A percentile compares a stretch with the other conserved stretches of the same genome.
Evolutionary conservation across 1,284 basidiomycete genomes (phyloP).

Genomic region (Ustilago cynodontis): DNA sequence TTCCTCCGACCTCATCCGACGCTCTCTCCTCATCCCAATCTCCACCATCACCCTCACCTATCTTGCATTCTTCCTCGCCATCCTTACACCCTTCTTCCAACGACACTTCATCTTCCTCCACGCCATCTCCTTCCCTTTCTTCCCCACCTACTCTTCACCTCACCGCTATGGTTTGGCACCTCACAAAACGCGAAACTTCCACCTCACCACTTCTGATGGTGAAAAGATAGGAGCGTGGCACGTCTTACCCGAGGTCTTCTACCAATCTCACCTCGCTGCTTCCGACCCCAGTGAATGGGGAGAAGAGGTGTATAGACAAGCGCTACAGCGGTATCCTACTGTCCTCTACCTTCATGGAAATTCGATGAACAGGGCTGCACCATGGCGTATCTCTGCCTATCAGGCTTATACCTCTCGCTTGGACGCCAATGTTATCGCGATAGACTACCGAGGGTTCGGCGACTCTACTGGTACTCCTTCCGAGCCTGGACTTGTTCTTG

Average conservation of each 20-base stretch:
- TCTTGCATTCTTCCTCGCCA: constrained; percentile 42
- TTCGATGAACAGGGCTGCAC: constrained; percentile 80
- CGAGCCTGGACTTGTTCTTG: constrained; percentile 79
- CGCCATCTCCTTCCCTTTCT: constrained; percentile 50
- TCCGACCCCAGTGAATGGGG: constrained; percentile 38
- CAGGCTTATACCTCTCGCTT: constrained; percentile 76
- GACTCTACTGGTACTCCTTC: constrained; percentile 84
- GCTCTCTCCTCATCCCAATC: constrained; percentile 24
- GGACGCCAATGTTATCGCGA: constrained; percentile 81
- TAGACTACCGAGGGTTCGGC: constrained; percentile 93
- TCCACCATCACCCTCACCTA: constrained; percentile 25
- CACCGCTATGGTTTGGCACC: constrained; percentile 72
- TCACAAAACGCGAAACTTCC: constrained; percentile 81
- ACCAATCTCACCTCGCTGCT: constrained; percentile 68
- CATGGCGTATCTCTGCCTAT: constrained; percentile 78
- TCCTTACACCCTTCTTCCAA: constrained; percentile 38
- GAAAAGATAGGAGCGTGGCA: constrained; percentile 89
- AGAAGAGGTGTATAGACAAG: constrained; percentile 35
- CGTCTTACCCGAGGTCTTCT: constrained; percentile 79
- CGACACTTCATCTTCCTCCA: constrained; percentile 56
- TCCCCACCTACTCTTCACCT: constrained; percentile 30
- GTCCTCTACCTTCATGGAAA: constrained; percentile 84
- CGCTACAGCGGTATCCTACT: constrained; percentile 50
- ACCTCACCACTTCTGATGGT: constrained; percentile 81
- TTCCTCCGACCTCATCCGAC: constrained; percentile 12